Conservation (phyloP, 371 early-diverging fungal genomes). For the Mortierella sp. region DNA sequence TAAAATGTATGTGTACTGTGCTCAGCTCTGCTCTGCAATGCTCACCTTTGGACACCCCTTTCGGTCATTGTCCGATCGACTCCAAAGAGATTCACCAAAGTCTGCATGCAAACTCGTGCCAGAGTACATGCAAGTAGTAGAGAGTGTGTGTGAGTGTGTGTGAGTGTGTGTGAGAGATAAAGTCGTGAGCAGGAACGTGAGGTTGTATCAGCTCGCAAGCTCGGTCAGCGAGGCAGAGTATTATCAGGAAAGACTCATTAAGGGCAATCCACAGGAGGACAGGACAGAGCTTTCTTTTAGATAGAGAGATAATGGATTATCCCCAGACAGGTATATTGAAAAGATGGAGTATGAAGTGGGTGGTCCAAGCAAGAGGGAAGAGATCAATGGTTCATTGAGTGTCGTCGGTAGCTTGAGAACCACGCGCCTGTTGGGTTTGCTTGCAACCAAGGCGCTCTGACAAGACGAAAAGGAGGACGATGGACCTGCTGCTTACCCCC, state of each 20-base stretch:
- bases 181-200: background rate
- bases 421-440: background rate
- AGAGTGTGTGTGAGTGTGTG: too few species aligned
- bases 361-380: background rate
- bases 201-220: background rate
- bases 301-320: background rate
- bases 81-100: background rate
- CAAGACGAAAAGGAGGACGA: background rate
- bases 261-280: background rate
- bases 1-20: background rate
- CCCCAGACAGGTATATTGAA: background rate
- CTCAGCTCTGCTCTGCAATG: conserved; percentile 2
- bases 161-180: background rate
- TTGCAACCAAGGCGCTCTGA: conserved; percentile 15
- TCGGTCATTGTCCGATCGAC: background rate
- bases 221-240: background rate
- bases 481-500: background rate
- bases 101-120: background rate
- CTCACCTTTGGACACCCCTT: background rate
- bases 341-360: background rate
- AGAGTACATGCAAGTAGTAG: background rate
- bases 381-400: background rate
- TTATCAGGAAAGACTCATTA: background rate
- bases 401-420: background rate
- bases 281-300: background rate